Base-by-base conservation (phyloP, 306 rosid species). In the Rosa lucieae region DNA sequence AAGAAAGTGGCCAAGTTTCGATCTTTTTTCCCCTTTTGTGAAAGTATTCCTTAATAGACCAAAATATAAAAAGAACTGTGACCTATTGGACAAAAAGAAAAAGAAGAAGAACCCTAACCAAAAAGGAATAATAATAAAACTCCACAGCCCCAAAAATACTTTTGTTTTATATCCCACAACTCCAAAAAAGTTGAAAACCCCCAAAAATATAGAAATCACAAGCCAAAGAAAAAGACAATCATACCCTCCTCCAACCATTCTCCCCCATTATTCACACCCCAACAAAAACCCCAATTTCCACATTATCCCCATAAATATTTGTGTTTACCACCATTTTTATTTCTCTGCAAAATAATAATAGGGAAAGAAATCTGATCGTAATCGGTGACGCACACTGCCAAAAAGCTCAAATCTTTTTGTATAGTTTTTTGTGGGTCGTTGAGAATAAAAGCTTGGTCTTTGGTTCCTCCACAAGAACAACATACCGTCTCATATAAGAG, bases 381-480 rank as follows among this genome's bases (percentile, higher is more conserved):
- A 70, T 63, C 59, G 70, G 32, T 70, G 82, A 78, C 82, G 82
- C 71, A 78, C 48, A 3, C 37, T 4, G 35, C 26, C 44, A 15
- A 8, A 7, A 39, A 39, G 32, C n/a, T 1, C 51, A 4, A 52
- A 35, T 6, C 20, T 15, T 6, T 2, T 49, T 18, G 8, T 23
- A 8, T 10, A 48, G 8, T 13, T 40, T 55, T 26, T 8, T 21
- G 20, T 56, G 72, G 21, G 56, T 29, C 14, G 23, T 37, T 14
- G 17, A 4, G n/a, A 71, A 42, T 5, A 7, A 58, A 43, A 10
- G 2, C 37, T 39, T 42, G 15, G 70, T 70, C 63, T 58, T 66
- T 21, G 77, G 15, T 72, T 26, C 29, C 55, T 62, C 66, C 67
- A 3, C 77, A 2, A 0, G 61, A 13, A 44, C 32, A 3, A 3